Percentiles rank a stretch among this genome's conserved stretches.
Evolutionary conservation across 441 rosid genomes (phyloP).

Genomic region (Heliophila coronopifolia): DNA sequence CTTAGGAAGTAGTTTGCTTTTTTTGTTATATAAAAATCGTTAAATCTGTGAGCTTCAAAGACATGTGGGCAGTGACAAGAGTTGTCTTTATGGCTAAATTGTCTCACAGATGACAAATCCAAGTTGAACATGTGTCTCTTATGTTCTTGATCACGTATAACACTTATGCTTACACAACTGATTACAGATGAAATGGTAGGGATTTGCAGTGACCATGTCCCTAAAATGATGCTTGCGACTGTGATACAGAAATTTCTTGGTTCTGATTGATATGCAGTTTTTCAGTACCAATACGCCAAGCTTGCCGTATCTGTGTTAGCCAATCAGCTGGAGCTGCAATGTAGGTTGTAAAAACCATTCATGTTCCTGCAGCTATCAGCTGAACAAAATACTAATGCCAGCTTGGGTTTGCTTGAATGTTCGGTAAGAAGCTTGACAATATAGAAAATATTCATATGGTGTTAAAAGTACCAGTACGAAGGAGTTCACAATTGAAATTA

Average conservation of each 20-base stretch:
- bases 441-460: not conserved
- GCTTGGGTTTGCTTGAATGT: not conserved
- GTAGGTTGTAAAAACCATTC: not conserved
- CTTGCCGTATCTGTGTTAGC: not conserved
- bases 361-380: not conserved
- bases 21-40: not conserved
- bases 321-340: not conserved
- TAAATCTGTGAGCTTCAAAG: not conserved
- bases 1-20: not conserved
- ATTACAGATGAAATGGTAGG: not conserved
- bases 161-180: too few species aligned
- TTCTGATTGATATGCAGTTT: not conserved
- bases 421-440: not conserved
- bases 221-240: not conserved
- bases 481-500: not conserved
- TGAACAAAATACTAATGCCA: not conserved
- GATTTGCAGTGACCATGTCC: not conserved
- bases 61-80: not conserved
- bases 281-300: too few species aligned
- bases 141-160: not conserved
- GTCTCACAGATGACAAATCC: not conserved
- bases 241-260: not conserved
- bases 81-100: not conserved
- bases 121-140: not conserved
- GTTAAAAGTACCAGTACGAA: not conserved